phyloP scores from a whole-genome alignment of 2,329 filamentous ascomycete genomes.

The Periconia sp. region DNA sequence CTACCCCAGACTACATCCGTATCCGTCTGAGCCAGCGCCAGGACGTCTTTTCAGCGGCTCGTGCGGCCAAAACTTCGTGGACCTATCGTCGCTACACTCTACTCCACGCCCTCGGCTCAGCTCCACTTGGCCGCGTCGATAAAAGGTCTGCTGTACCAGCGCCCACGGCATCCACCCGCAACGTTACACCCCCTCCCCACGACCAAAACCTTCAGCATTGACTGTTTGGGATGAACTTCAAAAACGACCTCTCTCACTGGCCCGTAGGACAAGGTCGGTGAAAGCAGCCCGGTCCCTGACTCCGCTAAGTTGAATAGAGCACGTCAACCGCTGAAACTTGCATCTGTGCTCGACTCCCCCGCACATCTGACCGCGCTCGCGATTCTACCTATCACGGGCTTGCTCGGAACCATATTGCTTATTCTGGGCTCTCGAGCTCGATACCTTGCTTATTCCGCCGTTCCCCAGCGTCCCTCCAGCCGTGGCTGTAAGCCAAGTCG shows the following conservation, averaged over 20 bases:
- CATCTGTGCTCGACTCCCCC: conserved; percentile 20
- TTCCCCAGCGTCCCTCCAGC: conserved; percentile 24
- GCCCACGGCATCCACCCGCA: conserved; percentile 11
- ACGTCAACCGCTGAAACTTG: conserved; percentile 48
- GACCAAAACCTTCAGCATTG: neutral
- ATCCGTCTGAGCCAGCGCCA: conserved; percentile 18
- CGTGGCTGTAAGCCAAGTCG: conserved; percentile 36
- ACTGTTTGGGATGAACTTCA: conserved; percentile 49
- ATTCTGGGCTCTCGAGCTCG: conserved; percentile 21
- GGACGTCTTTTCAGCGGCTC: conserved; percentile 21
- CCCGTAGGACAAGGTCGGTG: conserved; percentile 48
- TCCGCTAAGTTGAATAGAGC: conserved; percentile 29
- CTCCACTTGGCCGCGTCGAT: conserved; percentile 10
- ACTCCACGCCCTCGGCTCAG: conserved; percentile 16
- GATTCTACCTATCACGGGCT: conserved; percentile 24
- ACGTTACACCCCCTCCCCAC: conserved; percentile 14
- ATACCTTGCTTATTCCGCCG: conserved; percentile 36
- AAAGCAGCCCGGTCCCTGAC: neutral
- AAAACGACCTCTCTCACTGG: conserved; percentile 50
- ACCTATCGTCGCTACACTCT: conserved; percentile 25
- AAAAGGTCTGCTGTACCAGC: conserved; percentile 17
- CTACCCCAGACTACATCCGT: conserved; percentile 30
- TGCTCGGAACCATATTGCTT: conserved; percentile 31
- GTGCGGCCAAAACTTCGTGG: conserved; percentile 13
- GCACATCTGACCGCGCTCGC: conserved; percentile 16